These are phyloP conservation scores for Reticulascus tulasneorum DNA, from an alignment of 2,329 filamentous ascomycete genomes.

Conservation along the genomic window DNA sequence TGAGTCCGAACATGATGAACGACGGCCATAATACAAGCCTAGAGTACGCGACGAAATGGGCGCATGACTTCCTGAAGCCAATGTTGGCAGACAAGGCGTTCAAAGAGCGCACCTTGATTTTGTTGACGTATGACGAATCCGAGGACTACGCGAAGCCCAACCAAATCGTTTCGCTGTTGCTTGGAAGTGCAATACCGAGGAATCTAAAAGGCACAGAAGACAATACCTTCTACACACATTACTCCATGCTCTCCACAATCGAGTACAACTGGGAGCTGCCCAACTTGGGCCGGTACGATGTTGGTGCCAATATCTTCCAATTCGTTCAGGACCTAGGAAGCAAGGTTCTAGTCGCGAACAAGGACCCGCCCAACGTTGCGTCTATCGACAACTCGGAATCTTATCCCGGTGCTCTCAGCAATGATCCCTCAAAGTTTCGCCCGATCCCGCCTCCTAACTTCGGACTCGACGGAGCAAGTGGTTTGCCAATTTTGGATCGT, in stretches of 20 bases:
- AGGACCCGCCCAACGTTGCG: slow-evolving; percentile 29
- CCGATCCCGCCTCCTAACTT: slow-evolving; percentile 38
- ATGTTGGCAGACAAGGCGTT: slow-evolving; percentile 47
- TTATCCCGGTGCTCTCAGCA: slow-evolving; percentile 37
- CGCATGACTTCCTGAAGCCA: slow-evolving; percentile 47
- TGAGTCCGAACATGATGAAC: slow-evolving; percentile 61
- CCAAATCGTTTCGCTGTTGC: slow-evolving; percentile 48
- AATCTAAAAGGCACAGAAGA: slow-evolving; percentile 46
- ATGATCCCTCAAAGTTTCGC: slow-evolving; percentile 24
- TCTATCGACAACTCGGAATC: slow-evolving; percentile 35
- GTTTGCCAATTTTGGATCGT: slow-evolving; percentile 29
- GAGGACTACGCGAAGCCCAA: slow-evolving; percentile 49
- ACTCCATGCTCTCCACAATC: slow-evolving; percentile 36
- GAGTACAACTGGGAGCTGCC: slow-evolving; percentile 39
- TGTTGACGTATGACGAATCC: slow-evolving; percentile 57
- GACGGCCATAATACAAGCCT: slow-evolving; percentile 60
- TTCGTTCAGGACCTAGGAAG: slow-evolving; percentile 31
- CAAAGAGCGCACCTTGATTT: slow-evolving; percentile 48
- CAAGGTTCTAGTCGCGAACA: slow-evolving; percentile 27
- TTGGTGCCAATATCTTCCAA: slow-evolving; percentile 32
- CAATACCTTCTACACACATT: slow-evolving; percentile 43
- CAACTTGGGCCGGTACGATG: slow-evolving; percentile 39
- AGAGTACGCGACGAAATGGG: slow-evolving; percentile 48
- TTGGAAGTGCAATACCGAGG: slow-evolving; percentile 49
- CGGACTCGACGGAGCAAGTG: slow-evolving; percentile 38